Base-by-base conservation (phyloP, 176 grass and related monocot genomes). In the Oryza officinalis region DNA sequence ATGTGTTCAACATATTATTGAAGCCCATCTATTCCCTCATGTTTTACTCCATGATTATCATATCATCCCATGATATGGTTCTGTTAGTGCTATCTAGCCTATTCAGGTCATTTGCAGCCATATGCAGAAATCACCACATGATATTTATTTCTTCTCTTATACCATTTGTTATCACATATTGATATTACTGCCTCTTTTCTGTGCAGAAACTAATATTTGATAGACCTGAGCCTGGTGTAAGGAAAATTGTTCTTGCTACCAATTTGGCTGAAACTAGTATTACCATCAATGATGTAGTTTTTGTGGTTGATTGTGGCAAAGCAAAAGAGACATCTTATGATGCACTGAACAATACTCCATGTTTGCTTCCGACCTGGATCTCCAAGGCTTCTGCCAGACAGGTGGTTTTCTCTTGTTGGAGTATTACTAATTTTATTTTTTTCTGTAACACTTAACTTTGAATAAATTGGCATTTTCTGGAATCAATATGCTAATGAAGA, bases 291-390 rank as follows among this genome's bases (percentile, higher is more conserved):
- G 96, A 99, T 69, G 96, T 99, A 22, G 93, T 99, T 61, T 99
- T 92, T 92, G 96, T 99, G 86, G 91, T 99, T 74, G 96, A 99
- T 68, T 92, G 91, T 79, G 96, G 96, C 60, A 99, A 99, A 74
- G 96, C 96, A 83, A 99, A 99, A 85, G 96, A 99, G 80, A 99
- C 96, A 59, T 99, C 96, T 61, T 99, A 99, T 74, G 96, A 99
- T 94, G 96, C 96, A 86, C 85, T 99, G 77, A 99, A 99, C 80
- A 99, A 99, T 79, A 99, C 96, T 18, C 96, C 96, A 1, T 99
- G 96, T 90, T 89, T 99, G 77, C 93, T 99, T 80, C 93, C 93
- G 1, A 94, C 96, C 47, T 99, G 96, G 96, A 99, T 99, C 66
- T 99, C 96, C 69, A 99, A 99, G 81, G 96, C 96, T 88, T 93